Percentiles rank a stretch among this genome's conserved stretches.
phyloP scores from a whole-genome alignment of 345 rosid species.

The Garcia nutans region DNA sequence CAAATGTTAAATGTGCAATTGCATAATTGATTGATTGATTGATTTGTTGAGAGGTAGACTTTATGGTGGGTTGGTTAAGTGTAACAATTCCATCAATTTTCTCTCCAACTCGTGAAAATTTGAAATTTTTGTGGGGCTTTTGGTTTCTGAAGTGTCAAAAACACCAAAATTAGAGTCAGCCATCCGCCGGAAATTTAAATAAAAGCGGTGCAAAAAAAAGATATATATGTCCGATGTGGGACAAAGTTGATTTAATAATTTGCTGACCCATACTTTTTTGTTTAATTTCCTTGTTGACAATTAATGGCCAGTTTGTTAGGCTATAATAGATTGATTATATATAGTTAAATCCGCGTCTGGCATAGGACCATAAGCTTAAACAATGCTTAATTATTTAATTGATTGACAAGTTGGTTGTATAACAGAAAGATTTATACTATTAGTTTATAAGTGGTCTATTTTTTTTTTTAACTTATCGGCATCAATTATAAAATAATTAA shows the following conservation, averaged over 20 bases:
- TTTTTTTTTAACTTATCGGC: too few species aligned
- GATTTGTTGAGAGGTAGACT: background rate
- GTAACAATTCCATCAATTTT: constrained; percentile 12
- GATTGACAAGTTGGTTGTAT: background rate
- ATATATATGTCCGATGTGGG: constrained; percentile 12
- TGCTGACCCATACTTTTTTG: background rate
- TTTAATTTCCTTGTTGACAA: background rate
- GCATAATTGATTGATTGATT: too few species aligned
- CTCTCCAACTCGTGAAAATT: background rate
- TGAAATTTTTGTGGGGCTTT: constrained; percentile 7
- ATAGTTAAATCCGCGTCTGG: background rate
- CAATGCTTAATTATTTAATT: background rate
- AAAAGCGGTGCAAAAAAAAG: constrained; percentile 19
- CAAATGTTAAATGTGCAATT: too few species aligned
- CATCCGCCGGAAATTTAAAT: background rate
- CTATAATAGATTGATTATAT: background rate
- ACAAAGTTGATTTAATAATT: background rate
- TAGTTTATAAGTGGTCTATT: too few species aligned
- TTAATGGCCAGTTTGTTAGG: background rate
- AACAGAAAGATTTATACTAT: background rate
- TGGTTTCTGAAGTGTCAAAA: constrained; percentile 19
- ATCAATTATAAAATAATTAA: too few species aligned
- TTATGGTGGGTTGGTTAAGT: constrained; percentile 17
- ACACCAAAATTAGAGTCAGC: constrained; percentile 29
- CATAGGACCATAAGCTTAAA: background rate